Evolutionary conservation across 306 rosid species (phyloP).

Genomic region (Carpinus viminea): DNA sequence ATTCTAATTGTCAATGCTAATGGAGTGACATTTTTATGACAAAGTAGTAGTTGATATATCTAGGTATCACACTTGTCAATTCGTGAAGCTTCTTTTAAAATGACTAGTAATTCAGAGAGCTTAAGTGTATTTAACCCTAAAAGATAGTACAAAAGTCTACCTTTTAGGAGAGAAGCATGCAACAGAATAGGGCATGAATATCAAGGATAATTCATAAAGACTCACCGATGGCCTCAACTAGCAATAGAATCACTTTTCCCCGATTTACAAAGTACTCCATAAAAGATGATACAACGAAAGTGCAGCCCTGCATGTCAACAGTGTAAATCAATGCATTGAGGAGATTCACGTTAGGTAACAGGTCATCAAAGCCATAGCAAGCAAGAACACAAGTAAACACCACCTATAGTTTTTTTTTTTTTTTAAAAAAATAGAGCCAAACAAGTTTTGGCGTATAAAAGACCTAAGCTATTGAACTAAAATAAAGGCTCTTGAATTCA

Average conservation of each 20-base stretch:
- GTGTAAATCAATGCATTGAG: slow-evolving; percentile 23
- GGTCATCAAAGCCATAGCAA: not conserved
- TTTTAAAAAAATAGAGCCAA: not conserved
- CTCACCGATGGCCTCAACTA: slow-evolving; percentile 90
- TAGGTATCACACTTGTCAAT: no score
- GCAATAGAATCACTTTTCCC: slow-evolving; percentile 60
- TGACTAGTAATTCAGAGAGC: no score
- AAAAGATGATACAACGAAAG: slow-evolving; percentile 52
- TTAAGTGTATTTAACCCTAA: not conserved
- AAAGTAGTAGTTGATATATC: no score
- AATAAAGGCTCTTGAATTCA: not conserved
- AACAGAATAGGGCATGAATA: slow-evolving; percentile 10
- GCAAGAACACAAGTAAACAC: slow-evolving; percentile 11
- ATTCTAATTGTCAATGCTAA: no score
- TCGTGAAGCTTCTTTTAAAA: no score
- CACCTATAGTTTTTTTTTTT: not conserved
- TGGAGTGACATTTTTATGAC: no score
- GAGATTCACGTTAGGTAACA: not conserved
- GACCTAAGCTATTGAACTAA: not conserved
- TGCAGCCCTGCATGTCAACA: slow-evolving; percentile 68
- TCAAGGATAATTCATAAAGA: slow-evolving; percentile 14
- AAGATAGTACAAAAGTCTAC: not conserved
- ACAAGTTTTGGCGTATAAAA: not conserved
- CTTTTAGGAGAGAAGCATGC: slow-evolving; percentile 1
- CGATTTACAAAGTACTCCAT: slow-evolving; percentile 51